Evolutionary conservation across 805 yeast species (phyloP), one percentile per base, ranked within the genome.

Genomic region (Torulaspora indica): DNA sequence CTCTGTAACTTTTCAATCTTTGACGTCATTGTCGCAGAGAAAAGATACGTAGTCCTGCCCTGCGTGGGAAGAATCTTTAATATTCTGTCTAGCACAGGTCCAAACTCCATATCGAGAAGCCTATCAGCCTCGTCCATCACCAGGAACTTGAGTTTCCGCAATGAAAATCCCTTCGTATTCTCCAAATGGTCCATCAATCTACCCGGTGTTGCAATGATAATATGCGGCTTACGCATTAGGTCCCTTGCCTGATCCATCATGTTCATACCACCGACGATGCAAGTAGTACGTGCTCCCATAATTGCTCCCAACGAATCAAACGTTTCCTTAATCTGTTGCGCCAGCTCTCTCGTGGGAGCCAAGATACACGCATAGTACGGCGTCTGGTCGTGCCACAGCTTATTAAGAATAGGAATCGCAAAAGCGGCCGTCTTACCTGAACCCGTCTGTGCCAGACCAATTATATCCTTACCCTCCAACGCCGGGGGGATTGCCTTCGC

Each of bases 371-470:
- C 95, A 66, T 79, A 93, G 57, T 85, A 85, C 3, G 96, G 90
- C 2, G 83, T 74, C 58, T 91, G 96, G 22, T 82, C 89, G 43
- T 87, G 80, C 88, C 96, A 90, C 38, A 93, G 72, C 1, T 87
- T 81, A 64, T 93, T 97, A 25, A 93, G 73, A 35, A 93, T 87
- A 1, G 98, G 98, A 40, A 93, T 79, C 7, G 98, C 97, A 73
- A 93, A 93, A 0, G 98, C 98, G 0, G 98, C 98, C 0, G 98
- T 93, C 66, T 91, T 91, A 52, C 98, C 98, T 3, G 96, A 87
- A 35, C 98, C 98, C 0, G 98, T 91, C 60, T 91, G 96, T 0
- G 98, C 98, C 49, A 91, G 75, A 10, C 98, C 98, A 59, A 91
- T 89, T 37, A 91, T 82, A 68, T 91, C 98, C 52, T 88, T 79